phyloP scores from a whole-genome alignment of 1,139 yeast species.

The Pichia sp. region DNA sequence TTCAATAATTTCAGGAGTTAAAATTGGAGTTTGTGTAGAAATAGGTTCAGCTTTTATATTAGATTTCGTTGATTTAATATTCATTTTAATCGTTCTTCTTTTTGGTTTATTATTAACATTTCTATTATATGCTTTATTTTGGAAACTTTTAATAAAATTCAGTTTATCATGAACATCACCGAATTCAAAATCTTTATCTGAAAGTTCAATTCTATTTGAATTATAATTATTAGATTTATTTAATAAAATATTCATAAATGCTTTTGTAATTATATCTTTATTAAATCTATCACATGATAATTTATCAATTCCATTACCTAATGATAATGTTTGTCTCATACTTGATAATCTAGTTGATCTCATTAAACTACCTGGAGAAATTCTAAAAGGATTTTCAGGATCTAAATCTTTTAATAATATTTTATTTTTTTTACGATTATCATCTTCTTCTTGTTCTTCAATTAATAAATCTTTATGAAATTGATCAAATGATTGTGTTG shows the following conservation, averaged over 20 bases:
- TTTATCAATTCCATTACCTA: constrained; percentile 34
- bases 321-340: constrained; percentile 71
- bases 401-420: constrained; percentile 45
- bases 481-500: constrained; percentile 41
- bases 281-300: constrained; percentile 30
- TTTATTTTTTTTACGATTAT: constrained; percentile 26
- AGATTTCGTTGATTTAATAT: constrained; percentile 10
- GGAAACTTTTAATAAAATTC: constrained; percentile 43
- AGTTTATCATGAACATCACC: constrained; percentile 30
- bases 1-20: not conserved
- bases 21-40: not conserved
- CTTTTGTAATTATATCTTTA: constrained; percentile 30
- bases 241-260: constrained; percentile 27
- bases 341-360: constrained; percentile 65
- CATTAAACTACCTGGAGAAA: constrained; percentile 60
- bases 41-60: no score
- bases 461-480: constrained; percentile 32
- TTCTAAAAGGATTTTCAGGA: constrained; percentile 50
- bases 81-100: constrained; percentile 43
- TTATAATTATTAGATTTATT: constrained; percentile 21
- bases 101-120: constrained; percentile 35
- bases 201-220: constrained; percentile 23
- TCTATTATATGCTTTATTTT: constrained; percentile 38
- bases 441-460: constrained; percentile 27
- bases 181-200: constrained; percentile 23